These are phyloP conservation scores for Wickerhamiella kurtzmanii DNA, from an alignment of 805 yeast genomes.

Conservation along the genomic window DNA sequence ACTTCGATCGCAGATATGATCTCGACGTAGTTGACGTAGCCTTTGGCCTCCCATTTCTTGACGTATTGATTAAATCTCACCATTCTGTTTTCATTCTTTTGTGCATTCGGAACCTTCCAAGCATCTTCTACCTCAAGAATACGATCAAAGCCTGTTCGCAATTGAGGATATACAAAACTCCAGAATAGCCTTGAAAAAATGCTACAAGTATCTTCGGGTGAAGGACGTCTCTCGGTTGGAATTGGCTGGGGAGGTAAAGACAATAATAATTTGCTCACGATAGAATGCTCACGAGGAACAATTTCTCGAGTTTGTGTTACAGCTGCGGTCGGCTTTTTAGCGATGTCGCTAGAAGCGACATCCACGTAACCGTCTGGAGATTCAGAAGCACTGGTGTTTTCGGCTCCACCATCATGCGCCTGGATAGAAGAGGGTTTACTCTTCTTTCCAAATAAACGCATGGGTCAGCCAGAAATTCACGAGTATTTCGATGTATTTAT, in stretches of 20 bases:
- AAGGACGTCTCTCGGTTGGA: constrained; percentile 13
- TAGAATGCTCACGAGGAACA: constrained; percentile 5
- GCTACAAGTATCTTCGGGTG: constrained; percentile 24
- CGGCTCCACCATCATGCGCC: too few relatives aligned
- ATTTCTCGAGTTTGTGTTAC: neutral
- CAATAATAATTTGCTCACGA: neutral
- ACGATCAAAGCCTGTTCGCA: constrained; percentile 24
- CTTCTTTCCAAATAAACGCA: too few relatives aligned
- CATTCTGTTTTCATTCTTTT: constrained; percentile 11
- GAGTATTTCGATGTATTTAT: too few relatives aligned
- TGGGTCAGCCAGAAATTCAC: too few relatives aligned
- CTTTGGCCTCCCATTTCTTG: constrained; percentile 5
- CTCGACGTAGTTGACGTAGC: constrained; percentile 17
- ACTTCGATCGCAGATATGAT: constrained; percentile 11
- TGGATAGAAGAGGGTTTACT: too few relatives aligned
- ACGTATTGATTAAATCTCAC: constrained; percentile 11
- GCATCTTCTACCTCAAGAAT: constrained; percentile 19
- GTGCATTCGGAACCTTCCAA: constrained; percentile 11
- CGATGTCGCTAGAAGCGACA: too few relatives aligned
- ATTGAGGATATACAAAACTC: constrained; percentile 42
- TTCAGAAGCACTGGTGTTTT: too few relatives aligned
- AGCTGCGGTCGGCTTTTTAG: neutral
- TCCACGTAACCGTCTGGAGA: too few relatives aligned
- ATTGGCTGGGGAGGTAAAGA: constrained; percentile 9
- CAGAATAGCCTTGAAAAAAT: constrained; percentile 32